Evolutionary conservation across 192 early-diverging fungal genomes (phyloP).

Genomic region (Dissophora ornata): DNA sequence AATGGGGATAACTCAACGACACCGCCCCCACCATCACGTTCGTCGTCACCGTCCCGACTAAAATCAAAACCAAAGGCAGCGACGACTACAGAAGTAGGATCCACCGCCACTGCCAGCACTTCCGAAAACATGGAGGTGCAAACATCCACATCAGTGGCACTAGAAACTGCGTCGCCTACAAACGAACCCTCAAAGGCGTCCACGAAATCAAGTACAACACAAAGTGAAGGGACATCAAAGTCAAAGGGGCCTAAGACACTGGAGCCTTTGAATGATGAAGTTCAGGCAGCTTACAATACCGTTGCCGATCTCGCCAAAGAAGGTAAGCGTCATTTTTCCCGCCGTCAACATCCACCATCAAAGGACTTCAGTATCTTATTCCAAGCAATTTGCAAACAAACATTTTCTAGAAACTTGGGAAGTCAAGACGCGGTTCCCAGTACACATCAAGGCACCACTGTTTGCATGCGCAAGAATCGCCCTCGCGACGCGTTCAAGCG

Average conservation of each 20-base stretch:
- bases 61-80: slow-evolving; percentile 23
- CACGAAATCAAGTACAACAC: neutral
- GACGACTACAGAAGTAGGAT: neutral
- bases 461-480: slow-evolving; percentile 37
- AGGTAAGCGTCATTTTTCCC: slow-evolving; percentile 20
- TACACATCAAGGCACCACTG: slow-evolving; percentile 53
- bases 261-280: slow-evolving; percentile 49
- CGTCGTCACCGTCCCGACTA: slow-evolving; percentile 18
- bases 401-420: slow-evolving; percentile 63
- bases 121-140: neutral
- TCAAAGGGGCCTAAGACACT: slow-evolving; percentile 11
- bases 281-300: slow-evolving; percentile 29
- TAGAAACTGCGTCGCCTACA: neutral
- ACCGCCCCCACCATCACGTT: slow-evolving; percentile 18
- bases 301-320: slow-evolving; percentile 40
- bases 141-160: neutral
- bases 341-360: too few relatives aligned
- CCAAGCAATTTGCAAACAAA: too few relatives aligned
- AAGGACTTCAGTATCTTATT: too few relatives aligned
- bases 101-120: neutral
- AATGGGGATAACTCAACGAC: slow-evolving; percentile 5
- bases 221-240: neutral
- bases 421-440: slow-evolving; percentile 61
- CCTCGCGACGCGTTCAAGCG: slow-evolving; percentile 29
- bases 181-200: neutral